Base-by-base conservation (phyloP, 306 rosid genomes). In the Castanea sativa region DNA sequence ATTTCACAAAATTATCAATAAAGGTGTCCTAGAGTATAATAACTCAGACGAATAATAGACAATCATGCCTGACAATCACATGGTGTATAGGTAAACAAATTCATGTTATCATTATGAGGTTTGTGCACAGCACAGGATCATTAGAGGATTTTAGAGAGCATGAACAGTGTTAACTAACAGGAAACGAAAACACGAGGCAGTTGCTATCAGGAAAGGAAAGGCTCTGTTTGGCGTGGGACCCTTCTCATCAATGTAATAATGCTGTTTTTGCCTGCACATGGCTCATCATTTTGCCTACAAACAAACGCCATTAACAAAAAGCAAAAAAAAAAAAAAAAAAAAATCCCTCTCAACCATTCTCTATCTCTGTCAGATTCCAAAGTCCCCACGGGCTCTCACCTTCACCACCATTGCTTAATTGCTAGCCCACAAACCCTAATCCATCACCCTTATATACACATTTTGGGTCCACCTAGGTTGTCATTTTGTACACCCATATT, bases 261-360 rank as follows among this genome's bases (percentile, higher is more conserved):
- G 80, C 69, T 71, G 76, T 45, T 41, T 77, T 78, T 80, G 79
- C 45, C 69, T 81, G 51, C 93, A 91, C 93, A 79, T 83, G 87
- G 29, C 89, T 69, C 86, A 81, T 85, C 87, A 83, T 87, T 91
- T 83, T 81, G 82, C 91, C 79, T 78, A 69, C 82, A 76, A 88
- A 86, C 92, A 90, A 86, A 89, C 78, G 70, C 93, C 90, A 79
- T 87, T 85, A 86, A 80, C 81, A 19, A 79, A 77, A 69, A 19
- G 30, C 10, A 21, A 53, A 60, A 45, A 61, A 15, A 73, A 19
- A 69, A 19, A 30, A 10, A 21, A 53, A 60, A 45, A 61, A 15
- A 73, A 64, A 49, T 71, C 79, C 73, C 76, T 89, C 38, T 76
- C 78, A 33, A 75, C 77, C 68, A 69, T 78, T 82, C 79, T 53